phyloP scores from a whole-genome alignment of 257 asterid genomes.

The Fraxinus quadrangulata region DNA sequence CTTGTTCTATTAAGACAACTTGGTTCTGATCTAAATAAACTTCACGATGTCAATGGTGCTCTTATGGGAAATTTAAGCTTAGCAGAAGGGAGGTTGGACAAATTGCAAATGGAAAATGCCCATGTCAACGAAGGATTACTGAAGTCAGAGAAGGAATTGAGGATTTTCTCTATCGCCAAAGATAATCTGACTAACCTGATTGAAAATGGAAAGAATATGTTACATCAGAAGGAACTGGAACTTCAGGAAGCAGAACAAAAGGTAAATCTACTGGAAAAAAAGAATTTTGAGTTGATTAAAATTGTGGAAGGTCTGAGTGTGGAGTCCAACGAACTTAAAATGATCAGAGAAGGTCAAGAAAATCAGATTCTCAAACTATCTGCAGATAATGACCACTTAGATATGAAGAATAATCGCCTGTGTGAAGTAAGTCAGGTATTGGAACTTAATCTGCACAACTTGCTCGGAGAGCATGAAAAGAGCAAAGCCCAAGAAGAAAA shows the following conservation, averaged over 20 bases:
- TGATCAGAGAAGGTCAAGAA: constrained; percentile 39
- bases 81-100: constrained; percentile 52
- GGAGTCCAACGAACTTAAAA: constrained; percentile 37
- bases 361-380: constrained; percentile 45
- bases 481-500: constrained; percentile 45
- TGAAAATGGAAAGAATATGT: constrained; percentile 38
- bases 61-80: constrained; percentile 48
- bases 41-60: constrained; percentile 42
- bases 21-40: constrained; percentile 42
- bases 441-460: constrained; percentile 44
- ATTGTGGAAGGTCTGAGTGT: constrained; percentile 41
- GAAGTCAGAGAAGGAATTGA: constrained; percentile 46
- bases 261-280: constrained; percentile 40
- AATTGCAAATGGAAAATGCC: constrained; percentile 49
- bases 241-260: constrained; percentile 53
- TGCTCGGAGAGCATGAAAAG: constrained; percentile 42
- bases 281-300: constrained; percentile 45
- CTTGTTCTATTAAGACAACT: constrained; percentile 45
- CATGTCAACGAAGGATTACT: constrained; percentile 47
- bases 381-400: constrained; percentile 44
- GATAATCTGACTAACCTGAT: constrained; percentile 46
- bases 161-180: constrained; percentile 30
- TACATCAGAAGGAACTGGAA: constrained; percentile 45
- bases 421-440: constrained; percentile 41
- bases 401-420: constrained; percentile 40